Evolutionary conservation across 805 yeast genomes (phyloP), one percentile per base, ranked within the genome.

Genomic region (Ogataea glucozyma): DNA sequence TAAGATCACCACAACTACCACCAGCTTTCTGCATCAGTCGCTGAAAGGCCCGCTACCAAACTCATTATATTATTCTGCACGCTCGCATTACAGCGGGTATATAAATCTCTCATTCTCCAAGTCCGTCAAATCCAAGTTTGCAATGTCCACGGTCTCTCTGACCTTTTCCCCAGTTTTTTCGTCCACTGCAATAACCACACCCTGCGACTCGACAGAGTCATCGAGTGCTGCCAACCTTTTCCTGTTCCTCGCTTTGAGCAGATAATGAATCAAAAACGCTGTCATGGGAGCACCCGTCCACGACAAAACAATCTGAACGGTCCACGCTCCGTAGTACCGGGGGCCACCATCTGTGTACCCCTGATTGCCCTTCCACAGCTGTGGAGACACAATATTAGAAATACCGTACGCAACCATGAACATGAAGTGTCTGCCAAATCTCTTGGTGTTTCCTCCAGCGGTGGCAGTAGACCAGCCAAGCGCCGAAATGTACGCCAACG

Each of bases 331-430:
- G 27, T 58, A 46, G 49, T 69, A 74, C 45, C 76, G 60, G 36
- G 83, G 83, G 3, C 70, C 68, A 2, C 38, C 41, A 26, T 36
- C 44, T 5, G 44, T 30, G 17, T 37, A 42, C 4, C 44, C 41
- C 50, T 73, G 75, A n/a, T 52, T 61, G 7, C 51, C 65, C 54
- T 68, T 66, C 81, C 82, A 79, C 26, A 78, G 53, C 54, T 78
- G 83, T 3, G 83, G 82, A 4, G 80, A 72, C 21, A 78, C 71
- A 26, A 78, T 67, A 49, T 79, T 78, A 7, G 78, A 65, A 38
- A 76, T 48, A 44, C 75, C 65, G 44, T 73, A 78, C 14, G 67
- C 67, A n/a, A 68, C 59, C 76, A 77, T 69, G 16, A 71, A 59
- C 49, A 75, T 52, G 12, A 70, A 75, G 46, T 71, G 72, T 60